phyloP scores from a whole-genome alignment of 306 rosid species.

The Quercus parvula region DNA sequence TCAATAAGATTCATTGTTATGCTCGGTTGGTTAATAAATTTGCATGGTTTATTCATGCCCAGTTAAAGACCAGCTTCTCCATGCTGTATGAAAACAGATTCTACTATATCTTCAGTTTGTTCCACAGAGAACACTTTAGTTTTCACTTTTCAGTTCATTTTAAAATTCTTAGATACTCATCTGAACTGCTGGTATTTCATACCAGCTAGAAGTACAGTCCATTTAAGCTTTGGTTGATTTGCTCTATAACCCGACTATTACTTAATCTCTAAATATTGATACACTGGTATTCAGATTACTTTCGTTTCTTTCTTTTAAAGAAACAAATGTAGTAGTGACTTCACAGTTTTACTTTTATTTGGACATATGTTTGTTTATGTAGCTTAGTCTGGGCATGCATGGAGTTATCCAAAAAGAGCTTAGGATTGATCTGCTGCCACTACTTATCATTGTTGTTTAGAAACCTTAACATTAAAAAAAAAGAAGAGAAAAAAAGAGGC shows the following conservation, averaged over 20 bases:
- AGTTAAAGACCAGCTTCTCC: neutral
- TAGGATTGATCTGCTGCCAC: neutral
- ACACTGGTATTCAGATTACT: neutral
- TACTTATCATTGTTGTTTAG: too few relatives aligned
- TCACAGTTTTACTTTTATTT: neutral
- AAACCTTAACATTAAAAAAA: too few relatives aligned
- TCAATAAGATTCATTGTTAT: too few relatives aligned
- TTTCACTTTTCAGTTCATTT: neutral
- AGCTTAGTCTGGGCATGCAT: neutral
- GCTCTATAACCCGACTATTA: neutral
- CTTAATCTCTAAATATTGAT: neutral
- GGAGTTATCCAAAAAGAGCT: neutral
- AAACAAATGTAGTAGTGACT: neutral
- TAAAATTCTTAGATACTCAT: neutral
- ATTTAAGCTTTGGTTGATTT: neutral
- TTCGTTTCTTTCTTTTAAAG: neutral
- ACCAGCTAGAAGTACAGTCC: neutral
- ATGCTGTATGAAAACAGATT: neutral
- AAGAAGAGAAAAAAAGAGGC: too few relatives aligned
- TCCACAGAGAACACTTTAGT: neutral
- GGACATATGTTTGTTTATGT: neutral
- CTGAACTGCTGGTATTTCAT: neutral
- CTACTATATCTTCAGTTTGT: neutral
- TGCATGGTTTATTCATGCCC: too few relatives aligned
- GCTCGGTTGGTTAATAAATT: too few relatives aligned